These are phyloP conservation scores for Podospora conica DNA, from an alignment of 495 filamentous ascomycete genomes.

Conservation along the genomic window DNA sequence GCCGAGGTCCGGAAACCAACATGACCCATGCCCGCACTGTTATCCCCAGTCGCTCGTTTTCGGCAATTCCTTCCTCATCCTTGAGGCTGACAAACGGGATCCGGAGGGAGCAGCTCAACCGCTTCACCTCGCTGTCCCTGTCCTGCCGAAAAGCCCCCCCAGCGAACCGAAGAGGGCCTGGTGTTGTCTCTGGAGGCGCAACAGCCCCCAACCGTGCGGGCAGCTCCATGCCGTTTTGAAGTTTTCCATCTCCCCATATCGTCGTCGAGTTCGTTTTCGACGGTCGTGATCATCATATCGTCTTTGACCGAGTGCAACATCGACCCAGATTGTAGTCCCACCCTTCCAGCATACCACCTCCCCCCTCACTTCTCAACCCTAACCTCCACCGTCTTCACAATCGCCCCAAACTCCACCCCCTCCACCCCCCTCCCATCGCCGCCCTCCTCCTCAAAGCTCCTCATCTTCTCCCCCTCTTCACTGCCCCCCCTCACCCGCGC, in stretches of 20 bases:
- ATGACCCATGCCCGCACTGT: no score
- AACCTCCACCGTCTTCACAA: conserved; percentile 18
- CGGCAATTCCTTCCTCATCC: neutral
- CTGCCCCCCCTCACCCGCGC: conserved; percentile 1
- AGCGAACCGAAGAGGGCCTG: neutral
- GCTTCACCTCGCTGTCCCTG: neutral
- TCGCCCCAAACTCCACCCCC: conserved; percentile 14
- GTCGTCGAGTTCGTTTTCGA: neutral
- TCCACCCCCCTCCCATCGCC: neutral
- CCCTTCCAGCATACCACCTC: neutral
- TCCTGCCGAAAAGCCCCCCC: neutral
- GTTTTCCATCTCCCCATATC: neutral
- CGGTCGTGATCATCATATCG: neutral
- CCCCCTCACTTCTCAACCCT: conserved; percentile 13
- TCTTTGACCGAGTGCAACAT: no score
- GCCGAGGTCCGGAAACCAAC: no score
- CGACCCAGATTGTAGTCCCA: no score
- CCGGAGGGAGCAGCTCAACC: neutral
- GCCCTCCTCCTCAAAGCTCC: conserved; percentile 8
- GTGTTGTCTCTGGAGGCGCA: no score
- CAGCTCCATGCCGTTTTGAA: no score
- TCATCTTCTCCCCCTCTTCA: neutral
- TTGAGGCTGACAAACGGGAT: neutral
- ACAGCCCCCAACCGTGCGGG: no score
- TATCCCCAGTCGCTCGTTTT: no score